Conservation (phyloP, 257 asterid genomes). For the Orobanche coerulescens region DNA sequence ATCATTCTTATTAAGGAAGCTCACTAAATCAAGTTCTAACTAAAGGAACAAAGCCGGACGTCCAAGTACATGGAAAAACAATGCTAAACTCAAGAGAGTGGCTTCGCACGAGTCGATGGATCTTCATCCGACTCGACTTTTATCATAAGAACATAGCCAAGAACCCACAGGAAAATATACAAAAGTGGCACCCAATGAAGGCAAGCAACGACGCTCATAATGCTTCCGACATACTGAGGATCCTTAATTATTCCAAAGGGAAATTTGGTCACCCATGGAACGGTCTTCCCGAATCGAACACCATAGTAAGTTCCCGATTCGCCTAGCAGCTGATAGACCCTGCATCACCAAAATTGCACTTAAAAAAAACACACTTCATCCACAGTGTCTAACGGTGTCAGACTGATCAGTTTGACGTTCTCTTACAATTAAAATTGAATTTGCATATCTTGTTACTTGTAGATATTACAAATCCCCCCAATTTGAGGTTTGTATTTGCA, state of each 20-base stretch:
- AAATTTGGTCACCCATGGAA: constrained; percentile 78
- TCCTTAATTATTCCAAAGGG: constrained; percentile 84
- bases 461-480: no score
- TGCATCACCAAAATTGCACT: constrained; percentile 25
- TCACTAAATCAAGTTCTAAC: no score
- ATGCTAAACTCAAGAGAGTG: constrained; percentile 31
- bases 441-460: background rate
- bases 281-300: constrained; percentile 73
- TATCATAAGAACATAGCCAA: constrained; percentile 70
- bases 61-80: no score
- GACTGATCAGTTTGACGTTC: no score
- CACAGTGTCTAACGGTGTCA: no score
- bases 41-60: no score
- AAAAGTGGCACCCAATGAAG: constrained; percentile 58
- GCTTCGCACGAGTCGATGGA: constrained; percentile 67
- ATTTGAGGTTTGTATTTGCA: no score
- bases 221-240: constrained; percentile 91
- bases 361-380: no score
- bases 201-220: constrained; percentile 73
- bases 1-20: no score
- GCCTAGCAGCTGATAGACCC: constrained; percentile 93
- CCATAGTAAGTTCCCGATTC: constrained; percentile 91
- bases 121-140: constrained; percentile 69
- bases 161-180: constrained; percentile 55
- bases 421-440: no score